Evolutionary conservation across 2,329 filamentous ascomycete species (phyloP).

Genomic region (Colletotrichum euphorbiae): DNA sequence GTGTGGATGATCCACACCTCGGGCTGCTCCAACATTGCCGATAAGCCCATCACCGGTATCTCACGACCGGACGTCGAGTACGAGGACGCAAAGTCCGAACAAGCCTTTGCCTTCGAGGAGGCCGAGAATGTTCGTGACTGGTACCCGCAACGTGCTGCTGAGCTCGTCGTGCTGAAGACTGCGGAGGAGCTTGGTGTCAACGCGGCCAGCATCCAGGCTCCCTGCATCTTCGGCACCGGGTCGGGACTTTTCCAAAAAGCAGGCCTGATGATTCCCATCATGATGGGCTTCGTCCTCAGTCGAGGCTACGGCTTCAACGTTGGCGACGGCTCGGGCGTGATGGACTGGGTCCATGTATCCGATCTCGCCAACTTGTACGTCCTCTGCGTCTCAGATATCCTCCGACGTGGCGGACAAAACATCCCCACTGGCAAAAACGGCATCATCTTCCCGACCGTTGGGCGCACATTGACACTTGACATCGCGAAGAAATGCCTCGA

Average conservation of each 20-base stretch:
- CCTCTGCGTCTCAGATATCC: conserved; percentile 28
- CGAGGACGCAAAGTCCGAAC: conserved; percentile 29
- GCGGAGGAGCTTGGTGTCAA: conserved; percentile 30
- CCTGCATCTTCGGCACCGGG: conserved; percentile 39
- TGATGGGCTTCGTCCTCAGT: conserved; percentile 41
- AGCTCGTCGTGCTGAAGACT: conserved; percentile 36
- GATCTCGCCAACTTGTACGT: conserved; percentile 42
- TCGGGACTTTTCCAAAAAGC: conserved; percentile 39
- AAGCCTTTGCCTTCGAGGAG: conserved; percentile 37
- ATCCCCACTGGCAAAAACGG: conserved; percentile 20
- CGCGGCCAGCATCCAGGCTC: conserved; percentile 39
- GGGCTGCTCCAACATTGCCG: conserved; percentile 41
- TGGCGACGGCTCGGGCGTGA: conserved; percentile 37
- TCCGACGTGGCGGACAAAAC: conserved; percentile 15
- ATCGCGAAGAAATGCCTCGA: conserved; percentile 35
- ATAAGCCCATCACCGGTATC: conserved; percentile 36
- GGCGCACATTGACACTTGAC: conserved; percentile 12
- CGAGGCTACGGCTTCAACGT: conserved; percentile 39
- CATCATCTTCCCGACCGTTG: conserved; percentile 33
- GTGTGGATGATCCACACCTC: conserved; percentile 41
- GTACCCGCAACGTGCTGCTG: conserved; percentile 42
- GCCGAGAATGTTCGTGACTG: conserved; percentile 36
- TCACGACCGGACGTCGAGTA: conserved; percentile 32
- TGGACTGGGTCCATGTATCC: conserved; percentile 40
- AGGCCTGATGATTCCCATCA: conserved; percentile 39